Percentiles rank a stretch among this genome's conserved stretches.
Conservation (phyloP, 2,329 filamentous ascomycete genomes). For the Calonectria leucothoes region DNA sequence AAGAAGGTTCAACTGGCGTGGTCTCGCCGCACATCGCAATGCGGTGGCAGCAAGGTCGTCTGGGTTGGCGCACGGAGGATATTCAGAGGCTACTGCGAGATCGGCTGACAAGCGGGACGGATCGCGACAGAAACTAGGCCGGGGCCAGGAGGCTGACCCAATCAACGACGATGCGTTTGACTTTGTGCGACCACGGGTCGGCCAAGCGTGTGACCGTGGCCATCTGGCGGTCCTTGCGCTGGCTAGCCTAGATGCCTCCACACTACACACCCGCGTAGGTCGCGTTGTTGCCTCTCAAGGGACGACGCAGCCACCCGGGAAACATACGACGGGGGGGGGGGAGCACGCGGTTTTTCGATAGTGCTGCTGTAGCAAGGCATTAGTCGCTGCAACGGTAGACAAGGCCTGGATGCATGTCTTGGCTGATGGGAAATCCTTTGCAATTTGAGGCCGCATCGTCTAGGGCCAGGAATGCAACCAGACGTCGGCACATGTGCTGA, state of each 20-base stretch:
- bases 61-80: neutral
- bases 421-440: neutral
- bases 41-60: neutral
- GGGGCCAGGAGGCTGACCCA: neutral
- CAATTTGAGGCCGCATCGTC: neutral
- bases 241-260: neutral
- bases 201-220: neutral
- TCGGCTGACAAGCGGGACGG: constrained; percentile 4
- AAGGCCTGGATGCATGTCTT: neutral
- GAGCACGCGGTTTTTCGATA: neutral
- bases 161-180: neutral
- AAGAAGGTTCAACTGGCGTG: neutral
- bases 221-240: neutral
- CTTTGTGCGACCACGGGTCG: neutral
- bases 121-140: neutral
- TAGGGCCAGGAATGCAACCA: neutral
- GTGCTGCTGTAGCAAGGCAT: neutral
- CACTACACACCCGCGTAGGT: neutral
- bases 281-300: neutral
- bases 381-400: neutral
- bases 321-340: neutral
- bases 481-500: neutral
- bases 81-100: neutral
- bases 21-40: neutral
- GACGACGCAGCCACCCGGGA: neutral